A percentile compares a stretch with the other conserved stretches of the same genome.
Evolutionary conservation across 2,329 filamentous ascomycete species (phyloP).

Genomic region (Lasiodiplodia sp.): DNA sequence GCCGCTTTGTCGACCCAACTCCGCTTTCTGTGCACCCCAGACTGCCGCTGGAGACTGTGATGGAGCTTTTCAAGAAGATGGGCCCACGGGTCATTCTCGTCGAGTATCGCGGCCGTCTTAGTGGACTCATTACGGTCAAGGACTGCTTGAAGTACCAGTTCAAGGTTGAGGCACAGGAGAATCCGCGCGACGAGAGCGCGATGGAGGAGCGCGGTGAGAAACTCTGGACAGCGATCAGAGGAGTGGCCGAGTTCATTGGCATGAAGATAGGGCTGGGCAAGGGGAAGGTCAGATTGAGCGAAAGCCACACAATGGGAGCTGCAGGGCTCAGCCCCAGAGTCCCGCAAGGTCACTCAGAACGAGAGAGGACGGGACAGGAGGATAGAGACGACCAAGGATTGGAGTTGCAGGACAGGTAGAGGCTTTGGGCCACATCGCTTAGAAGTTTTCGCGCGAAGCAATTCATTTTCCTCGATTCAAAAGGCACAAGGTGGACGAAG

Average conservation of each 20-base stretch:
- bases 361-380: constrained; percentile 2
- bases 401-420: constrained; percentile 25
- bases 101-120: constrained; percentile 84
- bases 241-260: constrained; percentile 23
- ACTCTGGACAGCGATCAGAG: constrained; percentile 27
- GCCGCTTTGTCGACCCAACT: constrained; percentile 85
- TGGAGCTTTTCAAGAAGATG: constrained; percentile 99
- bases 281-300: constrained; percentile 28
- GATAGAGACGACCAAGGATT: constrained; percentile 23
- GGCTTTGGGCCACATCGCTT: background rate
- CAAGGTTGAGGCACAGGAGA: constrained; percentile 88
- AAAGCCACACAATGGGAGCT: constrained; percentile 15
- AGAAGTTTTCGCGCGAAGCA: constrained; percentile 2
- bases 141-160: constrained; percentile 98
- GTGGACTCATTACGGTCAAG: constrained; percentile 91
- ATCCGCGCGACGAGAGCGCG: constrained; percentile 42
- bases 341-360: background rate
- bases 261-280: constrained; percentile 12
- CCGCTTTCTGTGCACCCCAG: constrained; percentile 91
- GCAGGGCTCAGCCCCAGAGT: background rate
- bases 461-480: background rate
- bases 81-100: constrained; percentile 92
- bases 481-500: background rate
- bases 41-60: constrained; percentile 91
- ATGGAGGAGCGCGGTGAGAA: constrained; percentile 28